Conservation (phyloP, 129 eudicot species). For the Flaveria sonorensis region DNA sequence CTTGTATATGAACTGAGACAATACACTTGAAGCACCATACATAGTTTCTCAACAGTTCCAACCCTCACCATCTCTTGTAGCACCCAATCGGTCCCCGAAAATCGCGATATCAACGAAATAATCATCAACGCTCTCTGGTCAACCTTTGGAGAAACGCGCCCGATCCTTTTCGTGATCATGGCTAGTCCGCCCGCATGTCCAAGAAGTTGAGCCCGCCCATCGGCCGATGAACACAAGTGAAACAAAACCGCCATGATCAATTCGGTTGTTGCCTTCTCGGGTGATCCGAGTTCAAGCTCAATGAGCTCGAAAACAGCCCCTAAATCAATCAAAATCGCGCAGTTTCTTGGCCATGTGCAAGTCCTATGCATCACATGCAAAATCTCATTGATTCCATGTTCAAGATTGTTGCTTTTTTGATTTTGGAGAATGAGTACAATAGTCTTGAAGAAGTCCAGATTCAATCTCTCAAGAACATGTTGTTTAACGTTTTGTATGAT, state of each 20-base stretch:
- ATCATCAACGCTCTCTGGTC: slow-evolving; percentile 56
- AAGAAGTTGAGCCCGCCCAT: slow-evolving; percentile 60
- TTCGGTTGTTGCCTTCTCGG: slow-evolving; percentile 53
- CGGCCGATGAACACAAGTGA: slow-evolving; percentile 60
- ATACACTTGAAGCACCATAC: slow-evolving; percentile 49
- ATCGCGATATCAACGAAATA: slow-evolving; percentile 47
- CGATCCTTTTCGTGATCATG: slow-evolving; percentile 50
- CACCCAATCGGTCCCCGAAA: slow-evolving; percentile 49
- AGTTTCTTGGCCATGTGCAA: slow-evolving; percentile 52
- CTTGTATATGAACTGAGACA: slow-evolving; percentile 40
- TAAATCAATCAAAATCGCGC: slow-evolving; percentile 51
- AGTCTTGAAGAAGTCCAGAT: slow-evolving; percentile 49
- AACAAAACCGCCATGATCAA: slow-evolving; percentile 44
- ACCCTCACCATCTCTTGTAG: slow-evolving; percentile 57
- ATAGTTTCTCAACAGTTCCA: slow-evolving; percentile 52
- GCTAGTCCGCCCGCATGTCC: slow-evolving; percentile 73
- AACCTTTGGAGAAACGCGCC: slow-evolving; percentile 50
- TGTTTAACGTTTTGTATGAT: slow-evolving; percentile 41
- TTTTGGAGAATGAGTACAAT: slow-evolving; percentile 29
- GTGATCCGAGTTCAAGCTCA: slow-evolving; percentile 48
- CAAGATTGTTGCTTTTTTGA: slow-evolving; percentile 2
- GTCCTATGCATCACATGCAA: slow-evolving; percentile 45
- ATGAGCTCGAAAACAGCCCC: slow-evolving; percentile 52
- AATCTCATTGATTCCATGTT: slow-evolving; percentile 33
- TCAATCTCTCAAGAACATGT: slow-evolving; percentile 44